Evolutionary conservation across 805 yeast genomes (phyloP), one percentile per base, ranked within the genome.

Genomic region (Candida pseudoglaebosa): DNA sequence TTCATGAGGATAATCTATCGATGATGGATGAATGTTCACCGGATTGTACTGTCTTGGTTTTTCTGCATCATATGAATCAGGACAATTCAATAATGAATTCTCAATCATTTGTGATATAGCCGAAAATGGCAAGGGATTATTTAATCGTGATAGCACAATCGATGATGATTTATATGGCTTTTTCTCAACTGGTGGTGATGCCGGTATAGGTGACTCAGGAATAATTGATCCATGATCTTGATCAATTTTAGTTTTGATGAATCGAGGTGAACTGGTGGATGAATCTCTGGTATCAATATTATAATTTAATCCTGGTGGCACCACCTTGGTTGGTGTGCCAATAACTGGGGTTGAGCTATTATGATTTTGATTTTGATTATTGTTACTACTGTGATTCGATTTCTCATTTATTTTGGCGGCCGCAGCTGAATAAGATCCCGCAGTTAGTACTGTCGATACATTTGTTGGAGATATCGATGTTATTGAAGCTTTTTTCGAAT

Each of bases 41-140:
- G 97, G 91, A 35, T 75, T 77, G 57, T 88, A 81, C 56, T 76
- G 74, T 44, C 82, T 76, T 13, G 97, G 95, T 49, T 71, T 77
- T 52, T 91, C 97, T 2, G 95, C 82, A 57, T 91, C 95, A 42
- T 81, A 75, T 1, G 98, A 86, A 62, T 93, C 98, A 0, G 99
- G 98, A 57, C 97, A 88, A 52, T 85, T 84, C 49, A 86, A 67
- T 42, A 87, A 69, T 2, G 97, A 89, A 1, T 84, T 75, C 56
- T 87, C 95, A 47, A 91, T 67, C 49, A 77, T 67, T 41, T 72
- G 71, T 36, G 75, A 65, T 17, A 85, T 78, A 2, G 75, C 57
- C 20, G 70, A 70, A 43, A 77, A 66, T 13, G 80, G 69, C 19
- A 77, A 68, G 17, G 86, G 83, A 37, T 73, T 68, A 22, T 57